Conservation (phyloP, 495 filamentous ascomycete species). For the Penicillium turbatum region DNA sequence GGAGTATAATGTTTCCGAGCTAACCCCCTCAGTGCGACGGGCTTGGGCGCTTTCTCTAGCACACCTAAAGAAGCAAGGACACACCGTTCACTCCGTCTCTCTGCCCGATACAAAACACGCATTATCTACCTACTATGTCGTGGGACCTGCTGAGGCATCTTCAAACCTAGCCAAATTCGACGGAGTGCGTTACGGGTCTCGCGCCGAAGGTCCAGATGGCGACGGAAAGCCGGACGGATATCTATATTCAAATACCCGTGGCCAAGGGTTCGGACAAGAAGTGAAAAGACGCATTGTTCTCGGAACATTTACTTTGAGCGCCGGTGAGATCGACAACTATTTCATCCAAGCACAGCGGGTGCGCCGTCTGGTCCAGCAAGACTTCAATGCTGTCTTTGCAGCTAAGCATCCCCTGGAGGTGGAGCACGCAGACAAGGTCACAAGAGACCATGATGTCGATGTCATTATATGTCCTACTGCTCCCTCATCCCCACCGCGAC, state of each 20-base stretch:
- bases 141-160: constrained; percentile 91
- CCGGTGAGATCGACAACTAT: constrained; percentile 90
- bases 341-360: constrained; percentile 91
- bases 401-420: constrained; percentile 58
- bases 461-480: constrained; percentile 86
- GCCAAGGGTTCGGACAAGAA: constrained; percentile 72
- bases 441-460: constrained; percentile 56
- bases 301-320: constrained; percentile 86
- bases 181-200: constrained; percentile 80
- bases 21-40: constrained; percentile 60
- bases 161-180: constrained; percentile 99
- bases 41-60: constrained; percentile 63
- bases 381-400: constrained; percentile 77
- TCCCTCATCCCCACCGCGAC: constrained; percentile 66
- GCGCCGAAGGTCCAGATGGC: constrained; percentile 31
- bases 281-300: constrained; percentile 82
- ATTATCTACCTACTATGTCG: constrained; percentile 88
- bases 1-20: constrained; percentile 84
- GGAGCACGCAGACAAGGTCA: constrained; percentile 28
- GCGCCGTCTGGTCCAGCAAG: constrained; percentile 73
- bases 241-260: constrained; percentile 72
- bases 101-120: constrained; percentile 80
- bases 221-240: constrained; percentile 41
- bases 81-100: constrained; percentile 69
- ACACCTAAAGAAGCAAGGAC: constrained; percentile 56